These are phyloP conservation scores for Echites panduratus DNA, from an alignment of 257 asterid genomes.

Conservation along the genomic window DNA sequence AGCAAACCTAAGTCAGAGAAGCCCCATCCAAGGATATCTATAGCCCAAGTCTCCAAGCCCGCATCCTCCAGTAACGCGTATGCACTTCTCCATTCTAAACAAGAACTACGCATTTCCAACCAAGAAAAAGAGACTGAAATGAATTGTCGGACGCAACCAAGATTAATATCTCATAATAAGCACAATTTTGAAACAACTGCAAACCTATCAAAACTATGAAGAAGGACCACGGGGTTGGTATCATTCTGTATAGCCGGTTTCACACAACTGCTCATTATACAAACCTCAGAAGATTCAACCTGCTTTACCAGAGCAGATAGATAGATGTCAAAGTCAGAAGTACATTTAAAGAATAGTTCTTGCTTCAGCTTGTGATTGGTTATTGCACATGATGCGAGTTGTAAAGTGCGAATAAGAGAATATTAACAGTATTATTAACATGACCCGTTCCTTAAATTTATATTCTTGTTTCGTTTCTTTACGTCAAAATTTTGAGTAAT, in stretches of 20 bases:
- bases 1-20: slow-evolving; percentile 61
- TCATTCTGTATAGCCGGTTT: slow-evolving; percentile 38
- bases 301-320: background rate
- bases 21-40: slow-evolving; percentile 93
- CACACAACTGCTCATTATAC: slow-evolving; percentile 83
- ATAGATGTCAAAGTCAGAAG: background rate
- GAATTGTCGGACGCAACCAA: background rate
- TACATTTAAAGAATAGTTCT: background rate
- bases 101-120: slow-evolving; percentile 39
- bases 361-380: background rate
- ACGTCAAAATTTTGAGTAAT: background rate
- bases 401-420: background rate
- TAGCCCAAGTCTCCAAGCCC: slow-evolving; percentile 73
- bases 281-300: slow-evolving; percentile 30
- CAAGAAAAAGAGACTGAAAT: background rate
- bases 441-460: background rate
- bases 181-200: background rate
- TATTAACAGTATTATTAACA: background rate
- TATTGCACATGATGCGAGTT: background rate
- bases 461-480: too few species aligned
- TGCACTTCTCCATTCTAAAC: slow-evolving; percentile 79
- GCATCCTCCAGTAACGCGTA: slow-evolving; percentile 71
- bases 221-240: slow-evolving; percentile 71
- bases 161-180: background rate
- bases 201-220: slow-evolving; percentile 82